Evolutionary conservation across 2,329 filamentous ascomycete genomes (phyloP).

Genomic region (Meredithiella fracta): DNA sequence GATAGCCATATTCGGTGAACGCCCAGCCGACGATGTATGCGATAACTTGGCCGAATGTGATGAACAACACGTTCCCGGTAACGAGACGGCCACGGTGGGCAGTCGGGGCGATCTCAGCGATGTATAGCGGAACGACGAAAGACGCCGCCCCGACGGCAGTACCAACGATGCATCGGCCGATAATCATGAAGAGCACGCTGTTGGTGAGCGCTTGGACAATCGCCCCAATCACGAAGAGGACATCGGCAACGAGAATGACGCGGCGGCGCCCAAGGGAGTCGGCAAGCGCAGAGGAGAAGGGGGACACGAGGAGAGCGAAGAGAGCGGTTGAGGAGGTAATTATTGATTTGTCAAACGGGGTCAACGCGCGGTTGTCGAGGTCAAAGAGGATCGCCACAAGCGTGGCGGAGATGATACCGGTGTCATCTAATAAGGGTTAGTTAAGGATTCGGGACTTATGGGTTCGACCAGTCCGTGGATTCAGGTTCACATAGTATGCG

Average conservation of each 20-base stretch:
- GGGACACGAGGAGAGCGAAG: slow-evolving; percentile 46
- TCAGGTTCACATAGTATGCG: not conserved
- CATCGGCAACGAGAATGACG: slow-evolving; percentile 46
- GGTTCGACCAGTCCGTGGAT: too few species aligned
- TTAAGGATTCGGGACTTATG: not conserved
- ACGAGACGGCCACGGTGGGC: slow-evolving; percentile 62
- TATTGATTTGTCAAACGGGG: slow-evolving; percentile 50
- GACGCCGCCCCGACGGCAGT: slow-evolving; percentile 59
- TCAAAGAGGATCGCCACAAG: slow-evolving; percentile 46
- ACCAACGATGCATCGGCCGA: slow-evolving; percentile 53
- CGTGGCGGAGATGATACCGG: slow-evolving; percentile 52
- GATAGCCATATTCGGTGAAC: slow-evolving; percentile 40
- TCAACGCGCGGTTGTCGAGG: slow-evolving; percentile 39
- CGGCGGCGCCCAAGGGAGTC: slow-evolving; percentile 44
- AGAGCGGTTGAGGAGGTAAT: slow-evolving; percentile 55
- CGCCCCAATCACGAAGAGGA: slow-evolving; percentile 53
- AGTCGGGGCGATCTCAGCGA: slow-evolving; percentile 69
- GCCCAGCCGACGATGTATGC: slow-evolving; percentile 74
- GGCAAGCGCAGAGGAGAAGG: slow-evolving; percentile 47
- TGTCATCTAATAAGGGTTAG: slow-evolving; percentile 34
- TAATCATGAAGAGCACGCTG: slow-evolving; percentile 47
- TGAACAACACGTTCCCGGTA: slow-evolving; percentile 65
- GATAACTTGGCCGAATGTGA: slow-evolving; percentile 76
- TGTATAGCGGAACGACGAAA: slow-evolving; percentile 75
- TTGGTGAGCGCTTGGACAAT: slow-evolving; percentile 42